Evolutionary conservation across 2,329 filamentous ascomycete genomes (phyloP), one percentile per base, ranked within the genome.

Genomic region (Microsporum audouinii): DNA sequence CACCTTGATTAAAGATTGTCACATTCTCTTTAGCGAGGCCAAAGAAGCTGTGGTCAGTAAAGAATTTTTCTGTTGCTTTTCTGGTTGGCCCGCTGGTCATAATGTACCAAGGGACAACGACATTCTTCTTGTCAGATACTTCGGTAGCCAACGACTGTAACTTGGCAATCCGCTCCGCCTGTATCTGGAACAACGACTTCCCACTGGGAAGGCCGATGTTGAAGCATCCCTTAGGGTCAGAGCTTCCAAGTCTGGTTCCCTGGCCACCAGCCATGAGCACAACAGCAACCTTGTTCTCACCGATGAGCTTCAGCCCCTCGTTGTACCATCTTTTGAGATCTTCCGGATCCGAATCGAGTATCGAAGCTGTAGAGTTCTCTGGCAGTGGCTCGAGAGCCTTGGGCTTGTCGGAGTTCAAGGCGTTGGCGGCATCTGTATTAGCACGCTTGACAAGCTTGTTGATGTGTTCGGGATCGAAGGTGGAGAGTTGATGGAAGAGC

Each of bases 71-170:
- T n/a, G 94, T 99, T 45, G 91, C 89, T 64, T 84, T 85, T 67
- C 91, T 84, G 5, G 94, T 99, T 53, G 94, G 94, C 3, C 94
- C 94, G 70, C 90, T 96, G 69, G 94, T 99, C 94, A 99, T 99
- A 75, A 99, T 90, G 77, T 99, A 99, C 94, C 94, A 99, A 10
- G 94, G 94, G 47, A 97, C 86, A 36, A 87, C 80, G 49, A 84
- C 84, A 60, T 79, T 79, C 65, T 75, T 74, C 66, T 81, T 81
- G 62, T 82, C 82, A 60, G 83, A 79, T 72, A 86, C 84, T 74
- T 88, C 85, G 68, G 85, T 81, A 49, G 92, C 91, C 65, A 97
- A 79, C 69, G 85, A 77, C 77, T 97, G 88, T 6, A 95, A 78
- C 79, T 91, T 95, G 70, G 82, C 82, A 71, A 99, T 97, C 60